Percentiles rank a stretch among this genome's conserved stretches.
Conservation (phyloP, 2,329 filamentous ascomycete genomes). For the Hypomyces perniciosus region DNA sequence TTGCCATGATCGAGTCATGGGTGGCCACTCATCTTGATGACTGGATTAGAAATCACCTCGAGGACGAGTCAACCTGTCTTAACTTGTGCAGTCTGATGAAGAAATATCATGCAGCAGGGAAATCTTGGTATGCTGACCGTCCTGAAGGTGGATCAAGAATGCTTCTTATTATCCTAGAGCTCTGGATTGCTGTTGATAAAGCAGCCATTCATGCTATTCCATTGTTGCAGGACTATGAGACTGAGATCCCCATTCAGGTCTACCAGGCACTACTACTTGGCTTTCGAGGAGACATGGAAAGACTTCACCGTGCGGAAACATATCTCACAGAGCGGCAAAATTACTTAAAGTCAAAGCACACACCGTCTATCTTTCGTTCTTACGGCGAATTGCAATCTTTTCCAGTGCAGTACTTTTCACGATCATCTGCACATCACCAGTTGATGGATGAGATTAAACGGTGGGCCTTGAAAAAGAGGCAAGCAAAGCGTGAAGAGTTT, state of each 20-base stretch:
- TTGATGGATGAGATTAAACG: conserved; percentile 32
- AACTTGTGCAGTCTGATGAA: conserved; percentile 26
- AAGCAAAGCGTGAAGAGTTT: conserved; percentile 16
- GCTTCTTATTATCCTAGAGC: conserved; percentile 48
- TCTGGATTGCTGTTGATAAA: conserved; percentile 54
- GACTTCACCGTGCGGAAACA: conserved; percentile 39
- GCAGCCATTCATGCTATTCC: conserved; percentile 32
- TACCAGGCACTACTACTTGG: conserved; percentile 42
- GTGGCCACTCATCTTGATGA: conserved; percentile 30
- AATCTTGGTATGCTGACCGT: conserved; percentile 28
- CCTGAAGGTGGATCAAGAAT: conserved; percentile 47
- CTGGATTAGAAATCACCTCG: conserved; percentile 31
- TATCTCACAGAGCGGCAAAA: conserved; percentile 26
- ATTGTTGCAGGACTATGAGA: conserved; percentile 40
- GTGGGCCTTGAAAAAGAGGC: conserved; percentile 23
- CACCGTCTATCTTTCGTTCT: conserved; percentile 13
- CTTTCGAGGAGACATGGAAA: conserved; percentile 36
- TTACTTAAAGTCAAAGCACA: rapidly evolving
- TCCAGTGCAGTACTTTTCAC: conserved; percentile 15
- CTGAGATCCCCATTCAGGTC: conserved; percentile 33
- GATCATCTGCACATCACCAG: conserved; percentile 27
- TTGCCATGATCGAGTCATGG: conserved; percentile 45
- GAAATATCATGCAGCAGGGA: conserved; percentile 28
- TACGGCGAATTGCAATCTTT: conserved; percentile 16
- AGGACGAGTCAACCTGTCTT: conserved; percentile 19